Percentiles rank a stretch among this genome's conserved stretches.
Conservation (phyloP, 805 yeast species). For the Candida tibetensis region DNA sequence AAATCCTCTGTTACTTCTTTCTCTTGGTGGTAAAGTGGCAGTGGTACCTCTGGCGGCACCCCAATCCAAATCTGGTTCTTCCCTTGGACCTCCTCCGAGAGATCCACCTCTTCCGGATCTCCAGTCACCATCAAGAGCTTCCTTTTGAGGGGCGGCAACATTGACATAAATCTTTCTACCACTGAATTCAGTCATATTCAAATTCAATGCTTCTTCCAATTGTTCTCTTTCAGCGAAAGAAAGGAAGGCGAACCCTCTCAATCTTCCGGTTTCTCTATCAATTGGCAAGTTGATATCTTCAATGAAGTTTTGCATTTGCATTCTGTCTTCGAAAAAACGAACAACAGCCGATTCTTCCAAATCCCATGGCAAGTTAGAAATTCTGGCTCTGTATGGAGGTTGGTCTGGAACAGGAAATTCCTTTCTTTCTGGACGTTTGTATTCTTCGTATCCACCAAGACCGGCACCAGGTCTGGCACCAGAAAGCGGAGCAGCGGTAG, state of each 20-base stretch:
- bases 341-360: conserved; percentile 61
- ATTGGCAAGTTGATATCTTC: conserved; percentile 69
- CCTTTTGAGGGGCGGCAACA: conserved; percentile 58
- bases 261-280: conserved; percentile 60
- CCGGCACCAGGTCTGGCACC: conserved; percentile 10
- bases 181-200: conserved; percentile 42
- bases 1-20: conserved; percentile 18
- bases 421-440: conserved; percentile 48
- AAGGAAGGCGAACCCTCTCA: conserved; percentile 57
- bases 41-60: conserved; percentile 34
- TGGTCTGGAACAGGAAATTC: conserved; percentile 85
- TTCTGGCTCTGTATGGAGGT: conserved; percentile 90
- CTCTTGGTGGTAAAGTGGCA: conserved; percentile 37
- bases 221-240: conserved; percentile 45
- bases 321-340: conserved; percentile 59
- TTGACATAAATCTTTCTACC: conserved; percentile 53
- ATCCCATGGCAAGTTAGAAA: conserved; percentile 84
- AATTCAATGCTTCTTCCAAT: conserved; percentile 50
- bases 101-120: conserved; percentile 9
- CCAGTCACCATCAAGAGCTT: conserved; percentile 48
- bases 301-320: conserved; percentile 50
- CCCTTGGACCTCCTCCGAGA: conserved; percentile 18
- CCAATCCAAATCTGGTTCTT: conserved; percentile 44
- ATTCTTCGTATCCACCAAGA: conserved; percentile 17
- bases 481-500: conserved; percentile 19